Evolutionary conservation across 1,284 basidiomycete genomes (phyloP), one percentile per base, ranked within the genome.

Genomic region (Agaricales sp.): DNA sequence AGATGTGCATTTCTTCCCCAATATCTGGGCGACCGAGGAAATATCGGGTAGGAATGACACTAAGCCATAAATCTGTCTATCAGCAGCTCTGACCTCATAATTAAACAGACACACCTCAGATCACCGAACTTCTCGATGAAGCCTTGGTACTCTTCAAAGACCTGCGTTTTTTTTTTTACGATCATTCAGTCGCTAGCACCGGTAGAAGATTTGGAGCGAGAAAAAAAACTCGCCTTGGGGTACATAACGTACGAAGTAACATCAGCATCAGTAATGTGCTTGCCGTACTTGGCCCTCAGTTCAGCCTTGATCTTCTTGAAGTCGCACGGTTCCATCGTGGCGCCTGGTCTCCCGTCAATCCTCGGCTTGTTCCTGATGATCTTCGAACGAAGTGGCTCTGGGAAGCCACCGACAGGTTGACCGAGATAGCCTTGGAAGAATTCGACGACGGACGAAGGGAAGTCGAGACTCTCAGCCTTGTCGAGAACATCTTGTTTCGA

Each of bases 401-500:
- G 96, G 89, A 99, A 99, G 46, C 96, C 96, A 62, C 94, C 95
- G 62, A 91, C 84, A 49, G 94, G 93, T 64, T 95, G 92, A 46
- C 95, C 95, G 54, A 99, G 87, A 69, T 92, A 95, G 43, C 96
- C 96, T 64, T 94, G 92, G 90, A 94, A 94, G 77, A 94, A 95
- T 61, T 94, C 92, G 51, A 94, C 89, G 49, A 94, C 92, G 21
- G 91, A 93, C 11, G 90, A 92, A 12, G 96, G 96, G 85, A 99
- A 97, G 71, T 99, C 96, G 57, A 99, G 83, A 54, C 82, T 79
- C 50, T 88, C 85, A 46, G 94, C 96, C 48, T 85, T 80, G 24
- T 85, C 81, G 53, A 93, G 63, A 43, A 99, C 92, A 55, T 97
- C 88, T 61, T 88, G 71, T 67, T 91, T 90, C 49, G 81, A 78